Evolutionary conservation across 768 basidiomycete genomes (phyloP), one percentile per base, ranked within the genome.

Genomic region (Psilocybe cyanescens): DNA sequence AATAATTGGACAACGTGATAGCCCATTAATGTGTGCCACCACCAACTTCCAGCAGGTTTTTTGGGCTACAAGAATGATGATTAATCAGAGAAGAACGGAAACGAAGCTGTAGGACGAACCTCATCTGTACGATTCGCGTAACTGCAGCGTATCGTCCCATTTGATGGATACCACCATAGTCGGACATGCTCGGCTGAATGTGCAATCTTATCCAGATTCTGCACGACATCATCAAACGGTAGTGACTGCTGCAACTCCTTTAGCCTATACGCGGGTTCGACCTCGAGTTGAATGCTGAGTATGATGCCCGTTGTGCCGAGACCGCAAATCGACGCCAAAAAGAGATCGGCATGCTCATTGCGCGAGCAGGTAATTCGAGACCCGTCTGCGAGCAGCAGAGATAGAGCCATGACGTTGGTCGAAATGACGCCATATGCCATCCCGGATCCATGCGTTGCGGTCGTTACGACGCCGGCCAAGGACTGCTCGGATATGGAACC

Each of bases 401-500:
- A 85, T 63, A 98, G 76, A 3, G 90, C 86, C 67, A 85, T 80
- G 57, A 95, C 94, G 65, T 90, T 85, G 17, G 88, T 89, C 9
- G 94, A 94, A 64, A 98, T 85, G 63, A 94, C 91, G 57, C 86
- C 86, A 76, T 84, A 96, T 47, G 76, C 70, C 60, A 91, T 80
- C 45, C 97, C 97, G 11, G 93, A 89, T 55, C 96, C 97, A 79
- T 99, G 97, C 0, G 96, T 96, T 7, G 94, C 94, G 63, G 97
- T 99, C 12, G 94, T 89, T 69, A 99, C 82, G 67, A 95, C 86
- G 47, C 97, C 97, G 29, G 86, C 96, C 65, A 99, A 82, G 3
- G 95, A 94, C 74, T 98, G 97, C 73, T 97, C 95, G 37, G 95
- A 97, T 69, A 99, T 98, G 30, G 95, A 96, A 37, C 97, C 97